Percentiles rank a stretch among this genome's conserved stretches.
Evolutionary conservation across 768 basidiomycete species (phyloP).

Genomic region (Lanmaoa pseudosensibilis): DNA sequence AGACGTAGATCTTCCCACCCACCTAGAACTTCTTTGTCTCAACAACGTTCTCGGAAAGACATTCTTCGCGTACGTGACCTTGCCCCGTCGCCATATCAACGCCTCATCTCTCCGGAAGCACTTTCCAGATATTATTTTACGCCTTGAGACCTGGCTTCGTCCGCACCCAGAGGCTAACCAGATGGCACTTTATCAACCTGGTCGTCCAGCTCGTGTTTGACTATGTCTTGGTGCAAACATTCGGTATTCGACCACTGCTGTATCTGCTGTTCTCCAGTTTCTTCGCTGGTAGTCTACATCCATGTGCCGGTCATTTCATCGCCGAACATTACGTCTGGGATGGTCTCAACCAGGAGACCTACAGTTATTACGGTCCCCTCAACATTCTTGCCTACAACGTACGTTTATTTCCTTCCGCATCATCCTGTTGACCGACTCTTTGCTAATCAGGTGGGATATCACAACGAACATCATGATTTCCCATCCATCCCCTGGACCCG

Average conservation of each 20-base stretch:
- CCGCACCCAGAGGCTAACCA: slow-evolving; percentile 74
- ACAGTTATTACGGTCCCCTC: slow-evolving; percentile 91
- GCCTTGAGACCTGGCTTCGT: slow-evolving; percentile 94
- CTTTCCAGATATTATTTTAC: slow-evolving; percentile 98
- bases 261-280: slow-evolving; percentile 90
- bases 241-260: slow-evolving; percentile 53
- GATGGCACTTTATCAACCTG: slow-evolving; percentile 85
- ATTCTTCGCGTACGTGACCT: slow-evolving; percentile 80
- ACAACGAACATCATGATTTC: slow-evolving; percentile 99
- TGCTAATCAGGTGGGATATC: slow-evolving; percentile 80
- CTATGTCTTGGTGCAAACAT: slow-evolving; percentile 54
- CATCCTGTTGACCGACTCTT: neutral
- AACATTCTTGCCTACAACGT: slow-evolving; percentile 94
- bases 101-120: slow-evolving; percentile 47
- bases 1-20: slow-evolving; percentile 92
- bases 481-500: slow-evolving; percentile 96
- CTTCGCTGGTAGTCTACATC: slow-evolving; percentile 95
- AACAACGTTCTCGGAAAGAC: slow-evolving; percentile 98
- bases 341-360: slow-evolving; percentile 90
- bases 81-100: neutral
- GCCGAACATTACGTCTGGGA: slow-evolving; percentile 97
- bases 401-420: slow-evolving; percentile 28
- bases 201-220: slow-evolving; percentile 69
- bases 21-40: slow-evolving; percentile 77
- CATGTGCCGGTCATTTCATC: slow-evolving; percentile 96